These are phyloP conservation scores for Cymbidium sinense DNA, from an alignment of 106 monocot species.

Conservation along the genomic window DNA sequence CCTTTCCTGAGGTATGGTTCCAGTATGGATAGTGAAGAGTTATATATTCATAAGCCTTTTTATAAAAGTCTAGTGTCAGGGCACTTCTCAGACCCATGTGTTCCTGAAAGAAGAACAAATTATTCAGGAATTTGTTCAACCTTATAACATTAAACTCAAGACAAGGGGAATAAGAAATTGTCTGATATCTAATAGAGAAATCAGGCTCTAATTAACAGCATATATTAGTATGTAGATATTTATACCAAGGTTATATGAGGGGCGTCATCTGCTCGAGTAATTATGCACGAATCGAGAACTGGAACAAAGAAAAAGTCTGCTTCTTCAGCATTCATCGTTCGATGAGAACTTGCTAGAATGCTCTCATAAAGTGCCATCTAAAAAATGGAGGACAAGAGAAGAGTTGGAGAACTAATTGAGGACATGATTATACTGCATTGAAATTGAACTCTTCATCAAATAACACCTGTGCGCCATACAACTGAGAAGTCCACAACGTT, in stretches of 20 bases:
- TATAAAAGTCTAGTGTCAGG: slow-evolving; percentile 64
- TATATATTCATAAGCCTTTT: slow-evolving; percentile 82
- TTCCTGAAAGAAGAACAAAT: slow-evolving; percentile 37
- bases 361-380: slow-evolving; percentile 96
- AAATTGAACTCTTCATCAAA: slow-evolving; percentile 1
- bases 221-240: not conserved
- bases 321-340: slow-evolving; percentile 93
- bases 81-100: slow-evolving; percentile 52
- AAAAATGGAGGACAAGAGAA: slow-evolving; percentile 10
- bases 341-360: slow-evolving; percentile 77
- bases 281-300: slow-evolving; percentile 85
- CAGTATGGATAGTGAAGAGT: slow-evolving; percentile 77
- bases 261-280: slow-evolving; percentile 76
- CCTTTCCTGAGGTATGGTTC: slow-evolving; percentile 84
- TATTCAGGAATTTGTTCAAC: not conserved
- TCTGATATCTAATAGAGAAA: not conserved
- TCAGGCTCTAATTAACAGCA: not conserved
- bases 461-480: slow-evolving; percentile 84
- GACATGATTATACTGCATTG: not conserved
- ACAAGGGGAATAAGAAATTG: not conserved
- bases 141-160: not conserved
- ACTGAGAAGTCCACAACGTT: slow-evolving; percentile 70
- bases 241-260: slow-evolving; percentile 69
- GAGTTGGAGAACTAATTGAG: not conserved
- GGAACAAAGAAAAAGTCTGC: slow-evolving; percentile 96